These are phyloP conservation scores for Penicillium sp. DNA, from an alignment of 2,329 filamentous ascomycete species.

Conservation along the genomic window DNA sequence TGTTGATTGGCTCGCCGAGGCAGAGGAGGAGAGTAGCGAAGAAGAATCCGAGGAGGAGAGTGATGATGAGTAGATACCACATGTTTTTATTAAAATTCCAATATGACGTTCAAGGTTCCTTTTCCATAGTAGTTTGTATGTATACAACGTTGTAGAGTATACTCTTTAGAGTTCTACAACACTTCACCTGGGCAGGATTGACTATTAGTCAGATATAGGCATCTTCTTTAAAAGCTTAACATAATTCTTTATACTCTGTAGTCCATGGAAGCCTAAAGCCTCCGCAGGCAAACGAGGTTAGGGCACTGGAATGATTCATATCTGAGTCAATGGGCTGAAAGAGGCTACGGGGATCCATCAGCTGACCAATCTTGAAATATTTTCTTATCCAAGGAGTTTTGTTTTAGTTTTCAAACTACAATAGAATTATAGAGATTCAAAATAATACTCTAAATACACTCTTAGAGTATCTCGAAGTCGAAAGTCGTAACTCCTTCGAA, in stretches of 20 bases:
- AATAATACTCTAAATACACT: too few species aligned
- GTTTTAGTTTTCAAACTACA: not conserved
- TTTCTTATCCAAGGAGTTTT: not conserved
- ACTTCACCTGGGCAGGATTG: too few species aligned
- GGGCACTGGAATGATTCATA: not conserved
- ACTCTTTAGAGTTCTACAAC: not conserved
- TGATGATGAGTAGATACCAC: slow-evolving; percentile 39
- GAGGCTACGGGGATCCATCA: not conserved
- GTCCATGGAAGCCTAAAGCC: not conserved
- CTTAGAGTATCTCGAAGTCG: not conserved
- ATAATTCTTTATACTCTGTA: not conserved
- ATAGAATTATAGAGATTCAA: not conserved
- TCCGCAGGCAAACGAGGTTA: not conserved
- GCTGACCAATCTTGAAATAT: not conserved
- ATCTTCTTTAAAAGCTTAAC: not conserved
- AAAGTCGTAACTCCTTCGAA: not conserved
- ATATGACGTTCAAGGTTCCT: not conserved
- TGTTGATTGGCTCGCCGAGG: slow-evolving; percentile 80
- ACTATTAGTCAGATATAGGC: not conserved
- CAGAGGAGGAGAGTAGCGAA: slow-evolving; percentile 68
- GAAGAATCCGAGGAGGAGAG: slow-evolving; percentile 55
- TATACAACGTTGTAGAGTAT: not conserved
- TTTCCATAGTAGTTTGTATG: not conserved
- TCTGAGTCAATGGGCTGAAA: slow-evolving; percentile 2
- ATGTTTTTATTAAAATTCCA: slow-evolving; percentile 1